These are phyloP conservation scores for Xylaria palmicola DNA, from an alignment of 495 filamentous ascomycete species.

Conservation along the genomic window DNA sequence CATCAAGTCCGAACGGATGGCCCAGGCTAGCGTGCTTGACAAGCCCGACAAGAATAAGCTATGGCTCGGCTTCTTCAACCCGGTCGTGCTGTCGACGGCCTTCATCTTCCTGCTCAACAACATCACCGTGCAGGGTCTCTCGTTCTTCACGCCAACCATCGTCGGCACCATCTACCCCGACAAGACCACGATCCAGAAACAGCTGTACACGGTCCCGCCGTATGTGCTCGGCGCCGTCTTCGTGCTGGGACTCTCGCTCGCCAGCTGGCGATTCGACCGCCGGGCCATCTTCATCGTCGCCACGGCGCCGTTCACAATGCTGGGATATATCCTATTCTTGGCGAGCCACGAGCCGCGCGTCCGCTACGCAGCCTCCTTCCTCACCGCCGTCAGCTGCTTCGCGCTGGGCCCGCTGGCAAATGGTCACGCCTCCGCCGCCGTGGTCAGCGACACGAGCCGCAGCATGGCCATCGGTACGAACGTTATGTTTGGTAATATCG, in stretches of 20 bases:
- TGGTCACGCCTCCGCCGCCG: conserved; percentile 66
- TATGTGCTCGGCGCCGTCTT: conserved; percentile 70
- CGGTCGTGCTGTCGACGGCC: conserved; percentile 64
- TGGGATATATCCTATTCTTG: conserved; percentile 73
- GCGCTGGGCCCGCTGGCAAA: conserved; percentile 65
- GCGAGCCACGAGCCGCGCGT: conserved; percentile 50
- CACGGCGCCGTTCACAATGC: conserved; percentile 56
- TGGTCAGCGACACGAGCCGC: conserved; percentile 67
- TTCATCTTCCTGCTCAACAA: conserved; percentile 70
- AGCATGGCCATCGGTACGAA: conserved; percentile 62
- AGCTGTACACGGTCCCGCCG: conserved; percentile 70
- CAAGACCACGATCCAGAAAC: conserved; percentile 54
- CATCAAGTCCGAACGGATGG: conserved; percentile 65
- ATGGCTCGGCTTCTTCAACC: conserved; percentile 57
- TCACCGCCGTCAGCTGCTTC: conserved; percentile 67
- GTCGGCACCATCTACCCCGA: conserved; percentile 65
- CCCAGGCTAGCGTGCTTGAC: conserved; percentile 64
- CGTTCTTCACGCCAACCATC: conserved; percentile 72
- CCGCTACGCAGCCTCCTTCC: conserved; percentile 71
- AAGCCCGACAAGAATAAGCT: conserved; percentile 61
- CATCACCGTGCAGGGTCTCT: conserved; percentile 73
- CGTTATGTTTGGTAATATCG: conserved; percentile 73
- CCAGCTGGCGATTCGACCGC: conserved; percentile 59
- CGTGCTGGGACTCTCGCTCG: conserved; percentile 58
- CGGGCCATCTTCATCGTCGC: conserved; percentile 64